Conservation (phyloP, 345 rosid genomes). For the Euphorbia pulcherrima region DNA sequence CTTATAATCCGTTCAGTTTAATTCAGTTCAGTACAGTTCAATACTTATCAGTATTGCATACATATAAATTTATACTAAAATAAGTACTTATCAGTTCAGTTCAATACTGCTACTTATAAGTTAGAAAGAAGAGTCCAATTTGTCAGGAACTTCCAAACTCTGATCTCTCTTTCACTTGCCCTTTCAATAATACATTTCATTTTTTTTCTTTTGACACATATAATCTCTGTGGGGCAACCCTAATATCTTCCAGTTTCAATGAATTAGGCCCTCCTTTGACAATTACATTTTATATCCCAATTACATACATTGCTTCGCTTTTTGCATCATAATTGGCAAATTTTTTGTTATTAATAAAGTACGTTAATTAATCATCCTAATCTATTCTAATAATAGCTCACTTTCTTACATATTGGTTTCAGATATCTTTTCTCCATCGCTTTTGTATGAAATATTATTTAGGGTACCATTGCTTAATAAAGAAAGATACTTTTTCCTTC, state of each 20-base stretch:
- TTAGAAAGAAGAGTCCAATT: too few relatives aligned
- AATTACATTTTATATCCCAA: constrained; percentile 28
- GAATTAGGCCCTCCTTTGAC: constrained; percentile 33
- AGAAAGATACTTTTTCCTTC: too few relatives aligned
- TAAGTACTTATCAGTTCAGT: too few relatives aligned
- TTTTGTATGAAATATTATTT: too few relatives aligned
- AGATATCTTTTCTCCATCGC: neutral
- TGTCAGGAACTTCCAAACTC: constrained; percentile 45
- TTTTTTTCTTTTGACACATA: constrained; percentile 37
- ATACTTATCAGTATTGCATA: too few relatives aligned
- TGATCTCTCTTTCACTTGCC: constrained; percentile 32
- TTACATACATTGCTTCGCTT: neutral
- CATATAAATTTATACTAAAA: too few relatives aligned
- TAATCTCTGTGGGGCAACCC: constrained; percentile 42
- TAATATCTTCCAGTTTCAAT: constrained; percentile 34
- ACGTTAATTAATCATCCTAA: neutral
- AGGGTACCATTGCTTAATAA: too few relatives aligned
- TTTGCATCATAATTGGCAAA: neutral
- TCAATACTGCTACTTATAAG: too few relatives aligned
- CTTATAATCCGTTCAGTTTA: too few relatives aligned
- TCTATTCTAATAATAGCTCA: neutral
- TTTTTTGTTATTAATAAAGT: neutral
- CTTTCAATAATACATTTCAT: constrained; percentile 49
- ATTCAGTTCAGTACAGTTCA: too few relatives aligned
- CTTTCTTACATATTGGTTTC: neutral